Base-by-base conservation (phyloP, 192 early-diverging fungal genomes). In the Funneliformis geosporum region DNA sequence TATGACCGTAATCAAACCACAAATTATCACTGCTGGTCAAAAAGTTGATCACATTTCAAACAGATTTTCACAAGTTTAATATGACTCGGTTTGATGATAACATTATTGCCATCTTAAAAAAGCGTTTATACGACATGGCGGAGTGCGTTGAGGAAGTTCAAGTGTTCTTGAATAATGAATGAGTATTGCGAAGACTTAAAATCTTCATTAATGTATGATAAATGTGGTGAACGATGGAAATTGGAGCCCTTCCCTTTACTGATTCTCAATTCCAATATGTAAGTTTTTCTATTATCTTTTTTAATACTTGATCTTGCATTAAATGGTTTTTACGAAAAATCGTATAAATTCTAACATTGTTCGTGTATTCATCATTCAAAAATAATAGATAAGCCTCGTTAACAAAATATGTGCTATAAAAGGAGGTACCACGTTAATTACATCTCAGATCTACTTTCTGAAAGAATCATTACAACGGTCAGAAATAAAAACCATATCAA, bases 191-290 rank as follows among this genome's bases (percentile, higher is more conserved):
- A 84, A 9, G 80, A 78, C 5, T 80, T 82, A 8, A 79, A 50
- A 50, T 16, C 86, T 14, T 88, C 87, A 66, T 75, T 95, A 38
- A 85, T 97, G n/a, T n/a, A n/a, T n/a, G 95, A 99, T 82, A 72
- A 82, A 55, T 84, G 92, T 28, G 91, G 87, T 79, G 91, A 92
- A 1, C 92, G 96, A 42, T 99, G 98, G 98, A 95, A 99, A 86
- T 88, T 76, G 95, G 92, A 9, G 94, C 96, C 79, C 90, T 94
- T 4, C 84, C 94, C 12, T 94, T 92, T 28, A 5, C 10, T 4
- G 97, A 98, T 74, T 96, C 96, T 21, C 94, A 97, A 84, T 98
- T 98, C 82, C 92, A 95, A 73, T 97, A 99, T 83, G 93, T 94
- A 81, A 44, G 43, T 44, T 4, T 44, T 44, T 44, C n/a, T 44